Conservation (phyloP, 257 asterid species). For the Nicotiana tabacum region DNA sequence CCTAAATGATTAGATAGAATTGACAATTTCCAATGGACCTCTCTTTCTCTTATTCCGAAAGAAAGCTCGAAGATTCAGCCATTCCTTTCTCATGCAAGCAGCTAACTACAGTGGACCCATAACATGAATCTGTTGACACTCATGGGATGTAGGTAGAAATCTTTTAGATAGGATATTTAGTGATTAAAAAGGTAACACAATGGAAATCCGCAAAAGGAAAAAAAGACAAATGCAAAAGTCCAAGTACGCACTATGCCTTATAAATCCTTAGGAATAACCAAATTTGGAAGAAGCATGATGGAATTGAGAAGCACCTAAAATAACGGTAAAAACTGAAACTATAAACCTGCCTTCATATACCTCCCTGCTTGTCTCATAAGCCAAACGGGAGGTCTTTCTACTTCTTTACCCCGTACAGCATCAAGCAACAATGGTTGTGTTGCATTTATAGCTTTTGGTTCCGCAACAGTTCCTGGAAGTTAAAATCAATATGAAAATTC, state of each 20-base stretch:
- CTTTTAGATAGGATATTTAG: no score
- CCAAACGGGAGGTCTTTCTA: constrained; percentile 97
- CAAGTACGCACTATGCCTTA: background rate
- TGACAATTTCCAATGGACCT: background rate
- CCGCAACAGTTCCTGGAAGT: constrained; percentile 59
- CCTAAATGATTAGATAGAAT: background rate
- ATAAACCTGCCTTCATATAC: constrained; percentile 98
- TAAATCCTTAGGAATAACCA: background rate
- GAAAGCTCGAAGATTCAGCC: background rate
- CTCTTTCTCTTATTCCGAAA: background rate
- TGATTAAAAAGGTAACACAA: background rate
- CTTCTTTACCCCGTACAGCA: constrained; percentile 83
- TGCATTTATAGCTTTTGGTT: constrained; percentile 60
- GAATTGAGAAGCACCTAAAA: background rate
- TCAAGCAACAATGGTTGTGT: constrained; percentile 75
- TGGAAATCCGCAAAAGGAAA: background rate
- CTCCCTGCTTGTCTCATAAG: constrained; percentile 99
- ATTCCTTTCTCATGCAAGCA: background rate
- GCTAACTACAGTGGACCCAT: background rate
- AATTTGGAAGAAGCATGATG: background rate
- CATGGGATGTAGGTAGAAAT: no score
- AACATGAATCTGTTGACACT: background rate
- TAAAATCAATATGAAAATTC: no score
- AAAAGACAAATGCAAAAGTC: background rate
- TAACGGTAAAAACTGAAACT: constrained; percentile 1